phyloP scores from a whole-genome alignment of 164 flowering plant genomes.

The Kingdonia uniflora region DNA sequence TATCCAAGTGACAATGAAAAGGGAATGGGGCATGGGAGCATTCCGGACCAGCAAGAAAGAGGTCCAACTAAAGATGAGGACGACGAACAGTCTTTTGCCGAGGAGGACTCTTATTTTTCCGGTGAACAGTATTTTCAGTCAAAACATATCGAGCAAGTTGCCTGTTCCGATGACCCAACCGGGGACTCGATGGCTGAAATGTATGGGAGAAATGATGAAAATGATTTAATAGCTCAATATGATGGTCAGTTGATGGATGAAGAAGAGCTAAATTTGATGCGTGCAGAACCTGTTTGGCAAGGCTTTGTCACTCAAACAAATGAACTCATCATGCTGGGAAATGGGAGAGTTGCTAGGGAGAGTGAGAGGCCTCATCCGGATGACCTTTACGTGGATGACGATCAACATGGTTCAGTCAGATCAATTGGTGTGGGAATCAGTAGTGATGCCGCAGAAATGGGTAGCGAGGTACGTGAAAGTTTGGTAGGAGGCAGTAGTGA shows the following conservation, averaged over 20 bases:
- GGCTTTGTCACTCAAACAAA: conserved; percentile 89
- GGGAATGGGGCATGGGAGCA: conserved; percentile 77
- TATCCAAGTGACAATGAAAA: conserved; percentile 98
- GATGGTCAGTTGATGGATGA: conserved; percentile 93
- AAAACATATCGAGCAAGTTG: conserved; percentile 42
- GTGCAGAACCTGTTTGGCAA: conserved; percentile 94
- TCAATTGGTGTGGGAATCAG: conserved; percentile 97
- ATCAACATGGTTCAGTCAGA: conserved; percentile 91
- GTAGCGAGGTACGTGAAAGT: conserved; percentile 80
- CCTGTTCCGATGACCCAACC: conserved; percentile 48
- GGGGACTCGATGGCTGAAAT: conserved; percentile 51
- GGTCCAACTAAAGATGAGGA: conserved; percentile 64
- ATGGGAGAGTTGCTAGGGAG: conserved; percentile 46
- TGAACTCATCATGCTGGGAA: conserved; percentile 66
- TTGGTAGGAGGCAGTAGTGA: conserved; percentile 80
- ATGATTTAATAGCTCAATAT: conserved; percentile 69
- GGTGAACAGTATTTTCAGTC: conserved; percentile 66
- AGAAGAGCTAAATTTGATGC: conserved; percentile 82
- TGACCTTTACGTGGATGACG: conserved; percentile 66
- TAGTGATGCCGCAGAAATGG: conserved; percentile 86
- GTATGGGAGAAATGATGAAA: conserved; percentile 46
- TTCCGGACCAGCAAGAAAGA: conserved; percentile 70
- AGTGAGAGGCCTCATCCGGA: conserved; percentile 47
- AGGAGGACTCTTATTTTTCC: conserved; percentile 92
- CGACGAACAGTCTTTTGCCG: conserved; percentile 92